Evolutionary conservation across 495 filamentous ascomycete species (phyloP).

Genomic region (Rhypophila decipiens): DNA sequence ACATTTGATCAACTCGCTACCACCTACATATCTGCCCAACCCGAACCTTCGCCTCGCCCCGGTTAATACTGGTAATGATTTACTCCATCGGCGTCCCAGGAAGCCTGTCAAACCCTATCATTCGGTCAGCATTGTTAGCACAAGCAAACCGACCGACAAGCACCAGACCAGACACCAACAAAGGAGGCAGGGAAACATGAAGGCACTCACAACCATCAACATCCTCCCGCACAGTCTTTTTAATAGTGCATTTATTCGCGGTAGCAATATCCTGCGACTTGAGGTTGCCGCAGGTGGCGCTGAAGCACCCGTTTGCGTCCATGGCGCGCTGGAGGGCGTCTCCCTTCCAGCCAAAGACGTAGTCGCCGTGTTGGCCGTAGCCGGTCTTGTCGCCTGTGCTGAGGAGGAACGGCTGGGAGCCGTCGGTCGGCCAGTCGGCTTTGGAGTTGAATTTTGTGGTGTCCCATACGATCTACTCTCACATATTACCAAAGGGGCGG

Average conservation of each 20-base stretch:
- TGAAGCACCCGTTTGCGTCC: conserved; percentile 12
- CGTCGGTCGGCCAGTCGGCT: conserved; percentile 9
- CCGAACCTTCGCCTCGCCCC: too few relatives aligned
- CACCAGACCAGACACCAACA: too few relatives aligned
- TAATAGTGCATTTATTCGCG: conserved; percentile 8
- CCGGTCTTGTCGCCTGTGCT: conserved; percentile 9
- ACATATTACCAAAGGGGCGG: background rate
- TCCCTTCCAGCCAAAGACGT: conserved; percentile 13
- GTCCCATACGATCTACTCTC: conserved; percentile 12
- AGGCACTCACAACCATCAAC: conserved; percentile 11
- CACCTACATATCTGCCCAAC: too few relatives aligned
- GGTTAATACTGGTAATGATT: too few relatives aligned
- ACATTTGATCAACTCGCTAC: too few relatives aligned
- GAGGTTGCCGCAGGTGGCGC: conserved; percentile 11
- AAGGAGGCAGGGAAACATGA: background rate
- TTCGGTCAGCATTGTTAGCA: background rate
- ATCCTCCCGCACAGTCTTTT: conserved; percentile 7
- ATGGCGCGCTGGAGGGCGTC: conserved; percentile 13
- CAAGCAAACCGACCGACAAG: background rate
- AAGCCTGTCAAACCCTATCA: conserved; percentile 2
- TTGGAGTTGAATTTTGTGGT: conserved; percentile 15
- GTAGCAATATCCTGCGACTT: conserved; percentile 11
- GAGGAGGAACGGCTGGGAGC: conserved; percentile 9
- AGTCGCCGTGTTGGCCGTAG: conserved; percentile 13
- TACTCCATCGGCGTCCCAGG: conserved; percentile 1